These are phyloP conservation scores for Cytospora mali DNA, from an alignment of 2,329 filamentous ascomycete genomes.

Conservation along the genomic window DNA sequence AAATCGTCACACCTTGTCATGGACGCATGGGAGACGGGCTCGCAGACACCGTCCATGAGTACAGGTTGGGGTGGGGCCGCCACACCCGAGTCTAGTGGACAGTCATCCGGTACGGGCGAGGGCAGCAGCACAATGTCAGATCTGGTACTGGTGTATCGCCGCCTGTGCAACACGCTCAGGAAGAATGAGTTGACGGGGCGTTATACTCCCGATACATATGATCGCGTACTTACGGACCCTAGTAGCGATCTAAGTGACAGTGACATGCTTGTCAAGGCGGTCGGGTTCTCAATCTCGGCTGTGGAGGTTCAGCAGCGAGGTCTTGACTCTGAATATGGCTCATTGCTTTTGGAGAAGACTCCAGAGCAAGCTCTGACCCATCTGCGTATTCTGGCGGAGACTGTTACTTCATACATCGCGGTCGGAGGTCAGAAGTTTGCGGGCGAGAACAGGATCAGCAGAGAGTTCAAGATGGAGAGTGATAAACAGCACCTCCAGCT, in stretches of 20 bases:
- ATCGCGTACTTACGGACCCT: constrained; percentile 30
- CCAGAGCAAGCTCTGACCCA: constrained; percentile 84
- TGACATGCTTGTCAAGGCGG: constrained; percentile 64
- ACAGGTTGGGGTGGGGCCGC: constrained; percentile 44
- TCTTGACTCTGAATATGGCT: constrained; percentile 70
- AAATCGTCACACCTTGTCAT: constrained; percentile 41
- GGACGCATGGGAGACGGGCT: constrained; percentile 47
- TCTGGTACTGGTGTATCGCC: constrained; percentile 61
- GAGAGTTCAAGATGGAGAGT: constrained; percentile 69
- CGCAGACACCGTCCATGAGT: constrained; percentile 39
- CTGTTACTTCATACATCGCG: constrained; percentile 80
- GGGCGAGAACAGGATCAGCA: constrained; percentile 62
- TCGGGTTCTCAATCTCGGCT: constrained; percentile 84
- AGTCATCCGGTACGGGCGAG: constrained; percentile 32
- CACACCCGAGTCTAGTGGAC: constrained; percentile 41
- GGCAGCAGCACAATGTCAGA: constrained; percentile 49
- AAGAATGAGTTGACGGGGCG: constrained; percentile 55
- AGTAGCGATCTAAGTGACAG: constrained; percentile 53
- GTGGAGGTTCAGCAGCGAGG: constrained; percentile 93
- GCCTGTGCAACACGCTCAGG: constrained; percentile 60
- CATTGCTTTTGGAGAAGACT: constrained; percentile 80
- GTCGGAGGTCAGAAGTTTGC: constrained; percentile 69
- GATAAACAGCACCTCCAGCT: constrained; percentile 75
- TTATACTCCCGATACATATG: constrained; percentile 38
- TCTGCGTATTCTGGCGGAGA: constrained; percentile 85